phyloP scores from a whole-genome alignment of 768 basidiomycete genomes.

The Dentipellis fragilis region DNA sequence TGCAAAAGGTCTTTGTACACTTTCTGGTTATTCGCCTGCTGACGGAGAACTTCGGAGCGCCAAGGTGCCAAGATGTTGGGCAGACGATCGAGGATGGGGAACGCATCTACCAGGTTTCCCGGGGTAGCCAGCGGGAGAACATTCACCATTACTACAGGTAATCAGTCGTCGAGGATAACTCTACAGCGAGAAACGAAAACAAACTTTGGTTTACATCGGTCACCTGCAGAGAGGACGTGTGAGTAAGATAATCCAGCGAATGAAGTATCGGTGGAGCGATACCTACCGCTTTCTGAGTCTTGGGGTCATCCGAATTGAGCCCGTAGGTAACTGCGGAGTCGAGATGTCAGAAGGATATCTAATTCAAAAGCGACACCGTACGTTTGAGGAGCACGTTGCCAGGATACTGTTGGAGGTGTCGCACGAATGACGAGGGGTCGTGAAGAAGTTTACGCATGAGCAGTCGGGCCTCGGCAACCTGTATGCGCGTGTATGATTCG shows the following conservation, averaged over 20 bases:
- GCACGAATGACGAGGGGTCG: not conserved
- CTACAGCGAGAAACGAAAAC: no score
- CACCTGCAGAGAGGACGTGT: no score
- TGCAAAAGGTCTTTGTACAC: not conserved
- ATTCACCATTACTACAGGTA: not conserved
- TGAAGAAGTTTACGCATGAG: not conserved
- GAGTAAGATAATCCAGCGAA: no score
- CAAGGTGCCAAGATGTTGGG: not conserved
- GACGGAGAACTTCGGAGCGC: not conserved
- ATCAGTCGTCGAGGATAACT: no score
- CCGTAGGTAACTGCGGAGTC: not conserved
- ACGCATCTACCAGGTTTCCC: not conserved
- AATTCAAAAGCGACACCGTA: not conserved
- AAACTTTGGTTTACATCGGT: no score
- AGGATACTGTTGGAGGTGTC: not conserved
- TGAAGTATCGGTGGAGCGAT: no score
- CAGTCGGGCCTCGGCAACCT: not conserved
- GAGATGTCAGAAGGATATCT: not conserved
- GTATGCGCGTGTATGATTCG: not conserved
- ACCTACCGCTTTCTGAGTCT: no score
- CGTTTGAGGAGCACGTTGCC: not conserved
- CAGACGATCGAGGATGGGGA: not conserved
- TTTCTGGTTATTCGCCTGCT: not conserved
- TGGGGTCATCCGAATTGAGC: no score
- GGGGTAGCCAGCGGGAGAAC: not conserved